phyloP scores from a whole-genome alignment of 179 eudicot genomes.

The Sideroxylon spinosum region DNA sequence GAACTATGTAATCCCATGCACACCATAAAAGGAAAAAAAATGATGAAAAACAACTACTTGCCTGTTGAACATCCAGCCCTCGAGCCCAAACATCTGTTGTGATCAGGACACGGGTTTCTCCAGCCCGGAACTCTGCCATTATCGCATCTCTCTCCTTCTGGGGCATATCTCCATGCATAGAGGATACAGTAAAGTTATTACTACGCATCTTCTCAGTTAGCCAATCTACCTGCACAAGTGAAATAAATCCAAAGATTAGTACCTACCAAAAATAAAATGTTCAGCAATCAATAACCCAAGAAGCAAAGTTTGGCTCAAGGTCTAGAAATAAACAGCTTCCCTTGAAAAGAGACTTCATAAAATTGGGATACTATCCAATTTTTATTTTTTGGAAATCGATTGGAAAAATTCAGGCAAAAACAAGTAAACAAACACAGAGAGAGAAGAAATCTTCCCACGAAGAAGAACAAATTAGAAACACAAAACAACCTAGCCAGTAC shows the following conservation, averaged over 20 bases:
- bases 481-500: too few species aligned
- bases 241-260: neutral
- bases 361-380: too few species aligned
- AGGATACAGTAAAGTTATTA: conserved; percentile 83
- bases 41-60: conserved; percentile 9
- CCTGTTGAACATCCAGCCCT: conserved; percentile 99
- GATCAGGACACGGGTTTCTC: conserved; percentile 83
- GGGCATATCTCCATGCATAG: conserved; percentile 99
- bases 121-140: conserved; percentile 78
- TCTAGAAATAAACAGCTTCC: neutral
- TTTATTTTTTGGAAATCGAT: too few species aligned
- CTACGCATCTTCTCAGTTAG: conserved; percentile 91
- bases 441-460: too few species aligned
- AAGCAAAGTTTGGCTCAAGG: neutral
- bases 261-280: neutral
- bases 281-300: neutral
- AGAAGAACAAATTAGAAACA: too few species aligned
- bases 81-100: conserved; percentile 99
- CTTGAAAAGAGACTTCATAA: neutral
- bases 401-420: too few species aligned
- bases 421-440: too few species aligned
- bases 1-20: neutral
- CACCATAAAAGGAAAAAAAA: neutral
- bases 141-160: conserved; percentile 97
- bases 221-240: conserved; percentile 77